Base-by-base conservation (phyloP, 1,284 basidiomycete genomes). In the Moesziomyces sp. region DNA sequence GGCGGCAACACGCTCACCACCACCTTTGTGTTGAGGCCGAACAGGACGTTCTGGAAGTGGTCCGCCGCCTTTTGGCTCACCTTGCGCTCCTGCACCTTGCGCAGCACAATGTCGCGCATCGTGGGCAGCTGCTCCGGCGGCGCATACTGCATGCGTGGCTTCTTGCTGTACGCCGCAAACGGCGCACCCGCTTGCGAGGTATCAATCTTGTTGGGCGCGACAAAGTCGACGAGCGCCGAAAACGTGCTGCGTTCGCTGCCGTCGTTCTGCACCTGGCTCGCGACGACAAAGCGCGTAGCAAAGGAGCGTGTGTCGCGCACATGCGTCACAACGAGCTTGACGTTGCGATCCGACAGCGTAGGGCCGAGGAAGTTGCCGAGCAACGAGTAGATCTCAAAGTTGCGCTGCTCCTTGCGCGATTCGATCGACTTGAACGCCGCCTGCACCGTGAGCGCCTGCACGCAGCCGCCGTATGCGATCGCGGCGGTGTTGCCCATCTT, bases 401-500 rank as follows among this genome's bases (percentile, higher is more conserved):
- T 28, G 24, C 43, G 42, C 45, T 60, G 24, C 23, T 53, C 51
- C 16, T 45, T 28, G 49, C 49, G 59, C 6, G 46, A 26, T 21
- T 77, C 60, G 44, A 81, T 58, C 14, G 79, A 74, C n/a, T 78
- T 62, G 52, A 71, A 76, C 2, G 74, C 79, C 8, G 78, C 74
- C 19, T 60, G 54, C 1, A 79, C 56, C 4, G 66, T 59, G 11
- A 74, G 57, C 1, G 74, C 77, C 21, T 71, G 51, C 3, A 75
- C 77, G 38, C 72, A 81, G 21, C 79, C 79, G n/a, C 79, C 79
- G 42, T 74, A 81, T 3, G 79, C 79, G 28, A 81, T 81, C 43
- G 74, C 64, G 58, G 64, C 73, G 9, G 62, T 30, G 43, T 81
- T 81, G 50, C 79, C 79, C 68, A 74, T 73, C 56, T 72, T 65